Evolutionary conservation across 2,329 filamentous ascomycete genomes (phyloP).

Genomic region (Phialemoniopsis sp.): DNA sequence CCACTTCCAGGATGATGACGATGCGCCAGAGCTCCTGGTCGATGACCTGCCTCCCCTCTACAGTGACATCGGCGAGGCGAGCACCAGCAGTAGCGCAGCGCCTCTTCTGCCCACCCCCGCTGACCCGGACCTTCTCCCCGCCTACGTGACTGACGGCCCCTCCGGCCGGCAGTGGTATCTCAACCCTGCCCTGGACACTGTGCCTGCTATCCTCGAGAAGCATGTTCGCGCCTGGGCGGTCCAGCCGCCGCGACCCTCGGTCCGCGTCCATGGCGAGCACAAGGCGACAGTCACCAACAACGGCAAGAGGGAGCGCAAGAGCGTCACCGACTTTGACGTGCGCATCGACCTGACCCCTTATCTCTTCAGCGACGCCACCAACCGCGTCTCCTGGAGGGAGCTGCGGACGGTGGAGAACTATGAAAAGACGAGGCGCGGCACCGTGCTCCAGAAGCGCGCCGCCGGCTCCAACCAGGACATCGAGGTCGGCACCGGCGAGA

Average conservation of each 20-base stretch:
- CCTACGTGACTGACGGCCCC: no score
- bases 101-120: conserved; percentile 13
- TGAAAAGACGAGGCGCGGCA: conserved; percentile 62
- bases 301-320: conserved; percentile 39
- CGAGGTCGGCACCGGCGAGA: conserved; percentile 32
- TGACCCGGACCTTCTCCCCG: no score
- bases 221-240: conserved; percentile 25
- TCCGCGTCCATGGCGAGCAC: conserved; percentile 51
- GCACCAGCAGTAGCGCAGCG: conserved; percentile 12
- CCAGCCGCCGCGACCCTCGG: conserved; percentile 47
- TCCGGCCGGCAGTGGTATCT: conserved; percentile 9
- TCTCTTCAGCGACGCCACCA: conserved; percentile 41
- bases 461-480: conserved; percentile 40
- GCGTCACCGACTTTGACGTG: conserved; percentile 56
- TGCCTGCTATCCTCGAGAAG: conserved; percentile 1
- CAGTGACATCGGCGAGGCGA: conserved; percentile 24
- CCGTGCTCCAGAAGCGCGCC: conserved; percentile 48
- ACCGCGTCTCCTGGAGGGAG: conserved; percentile 32
- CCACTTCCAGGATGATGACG: conserved; percentile 25
- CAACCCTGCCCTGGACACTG: conserved; percentile 20
- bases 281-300: conserved; percentile 35
- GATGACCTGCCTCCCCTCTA: conserved; percentile 44
- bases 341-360: conserved; percentile 55
- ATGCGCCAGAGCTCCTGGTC: conserved; percentile 23
- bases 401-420: conserved; percentile 51